phyloP scores from a whole-genome alignment of 768 basidiomycete genomes.

The Leucocoprinus sp. region DNA sequence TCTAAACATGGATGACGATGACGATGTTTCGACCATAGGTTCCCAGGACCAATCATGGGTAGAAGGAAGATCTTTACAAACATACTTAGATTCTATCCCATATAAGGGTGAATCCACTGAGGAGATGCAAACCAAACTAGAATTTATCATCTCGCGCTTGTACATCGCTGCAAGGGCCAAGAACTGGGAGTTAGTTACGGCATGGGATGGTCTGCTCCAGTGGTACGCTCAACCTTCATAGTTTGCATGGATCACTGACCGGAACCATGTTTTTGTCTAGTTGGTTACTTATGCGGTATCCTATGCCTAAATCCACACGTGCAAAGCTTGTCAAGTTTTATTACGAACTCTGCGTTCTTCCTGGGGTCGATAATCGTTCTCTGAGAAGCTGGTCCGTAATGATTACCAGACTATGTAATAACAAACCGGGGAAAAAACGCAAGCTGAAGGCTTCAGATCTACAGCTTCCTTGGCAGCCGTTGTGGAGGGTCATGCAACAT shows the following conservation, averaged over 20 bases:
- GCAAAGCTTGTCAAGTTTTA: conserved; percentile 68
- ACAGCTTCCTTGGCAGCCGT: conserved; percentile 61
- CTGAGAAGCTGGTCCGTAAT: conserved; percentile 73
- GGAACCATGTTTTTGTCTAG: conserved; percentile 32
- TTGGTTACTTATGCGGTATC: conserved; percentile 79
- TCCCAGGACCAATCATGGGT: conserved; percentile 33
- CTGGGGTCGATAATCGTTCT: conserved; percentile 66
- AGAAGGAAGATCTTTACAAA: conserved; percentile 58
- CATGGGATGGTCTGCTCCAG: conserved; percentile 76
- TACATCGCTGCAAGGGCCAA: conserved; percentile 62
- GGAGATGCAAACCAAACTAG: conserved; percentile 64
- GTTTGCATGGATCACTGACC: not conserved
- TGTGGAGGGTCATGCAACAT: conserved; percentile 69
- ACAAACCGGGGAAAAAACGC: conserved; percentile 54
- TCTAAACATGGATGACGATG: conserved; percentile 51
- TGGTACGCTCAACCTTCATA: conserved; percentile 38
- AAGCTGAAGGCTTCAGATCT: conserved; percentile 64
- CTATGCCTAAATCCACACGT: conserved; percentile 59
- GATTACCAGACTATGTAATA: conserved; percentile 61
- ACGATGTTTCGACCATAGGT: conserved; percentile 40
- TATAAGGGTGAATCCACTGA: conserved; percentile 66
- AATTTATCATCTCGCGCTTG: conserved; percentile 62
- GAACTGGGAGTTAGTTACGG: conserved; percentile 66
- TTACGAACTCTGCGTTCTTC: conserved; percentile 70
- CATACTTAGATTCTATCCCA: conserved; percentile 61